phyloP scores from a whole-genome alignment of 768 basidiomycete genomes.

The Mycena sanguinolenta region DNA sequence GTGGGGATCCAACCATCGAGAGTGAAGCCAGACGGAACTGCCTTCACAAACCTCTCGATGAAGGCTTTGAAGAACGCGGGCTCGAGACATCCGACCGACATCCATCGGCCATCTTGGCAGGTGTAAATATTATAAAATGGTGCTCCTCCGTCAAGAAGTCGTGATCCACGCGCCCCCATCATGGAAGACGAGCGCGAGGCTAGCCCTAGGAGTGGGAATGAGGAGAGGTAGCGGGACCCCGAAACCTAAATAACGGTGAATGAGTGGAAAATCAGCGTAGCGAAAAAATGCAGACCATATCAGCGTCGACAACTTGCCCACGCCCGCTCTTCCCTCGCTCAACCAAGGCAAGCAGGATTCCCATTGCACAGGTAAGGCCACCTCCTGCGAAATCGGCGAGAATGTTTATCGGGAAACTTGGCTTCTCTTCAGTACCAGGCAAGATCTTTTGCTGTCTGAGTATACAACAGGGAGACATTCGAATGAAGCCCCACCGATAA shows the following conservation, averaged over 20 bases:
- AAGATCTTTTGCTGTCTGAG: slow-evolving; percentile 62
- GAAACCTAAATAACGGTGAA: slow-evolving; percentile 67
- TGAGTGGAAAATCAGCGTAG: slow-evolving; percentile 1
- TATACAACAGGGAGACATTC: not conserved
- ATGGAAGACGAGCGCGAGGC: slow-evolving; percentile 50
- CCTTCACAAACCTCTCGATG: slow-evolving; percentile 64
- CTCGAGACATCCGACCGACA: slow-evolving; percentile 84
- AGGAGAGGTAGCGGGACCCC: slow-evolving; percentile 82
- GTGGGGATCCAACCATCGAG: slow-evolving; percentile 70
- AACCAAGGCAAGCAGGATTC: slow-evolving; percentile 81
- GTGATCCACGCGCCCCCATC: slow-evolving; percentile 64
- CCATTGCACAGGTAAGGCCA: slow-evolving; percentile 77
- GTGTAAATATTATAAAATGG: slow-evolving; percentile 84
- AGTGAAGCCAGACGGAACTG: slow-evolving; percentile 60
- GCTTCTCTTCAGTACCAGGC: slow-evolving; percentile 73
- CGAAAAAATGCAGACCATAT: slow-evolving; percentile 75
- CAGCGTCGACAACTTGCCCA: slow-evolving; percentile 80
- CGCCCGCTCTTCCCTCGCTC: slow-evolving; percentile 74
- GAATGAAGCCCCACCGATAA: slow-evolving; percentile 62
- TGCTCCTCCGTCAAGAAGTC: slow-evolving; percentile 80
- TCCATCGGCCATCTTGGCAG: slow-evolving; percentile 80
- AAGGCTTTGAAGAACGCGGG: slow-evolving; percentile 79
- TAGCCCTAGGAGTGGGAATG: slow-evolving; percentile 73
- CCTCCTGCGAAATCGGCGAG: slow-evolving; percentile 90
- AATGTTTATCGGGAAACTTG: slow-evolving; percentile 80